Evolutionary conservation across 345 rosid species (phyloP).

Genomic region (Geranium brycei): DNA sequence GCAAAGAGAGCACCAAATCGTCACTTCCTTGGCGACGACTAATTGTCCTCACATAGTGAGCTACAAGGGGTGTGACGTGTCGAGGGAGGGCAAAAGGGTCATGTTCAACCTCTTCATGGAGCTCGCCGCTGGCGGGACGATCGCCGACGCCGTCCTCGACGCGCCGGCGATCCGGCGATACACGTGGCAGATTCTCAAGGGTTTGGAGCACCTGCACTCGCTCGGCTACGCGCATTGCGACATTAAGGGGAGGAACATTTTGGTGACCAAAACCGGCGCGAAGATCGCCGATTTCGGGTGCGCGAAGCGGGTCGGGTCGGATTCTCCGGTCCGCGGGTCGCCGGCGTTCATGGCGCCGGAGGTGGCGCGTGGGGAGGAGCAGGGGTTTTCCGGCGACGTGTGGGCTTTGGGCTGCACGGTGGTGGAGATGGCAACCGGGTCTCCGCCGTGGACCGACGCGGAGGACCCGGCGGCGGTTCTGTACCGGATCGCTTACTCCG

Average conservation of each 20-base stretch:
- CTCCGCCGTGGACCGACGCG: constrained; percentile 17
- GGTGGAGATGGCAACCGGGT: constrained; percentile 68
- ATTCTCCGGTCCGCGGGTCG: constrained; percentile 32
- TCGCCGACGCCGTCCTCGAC: constrained; percentile 25
- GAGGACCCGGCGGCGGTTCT: constrained; percentile 19
- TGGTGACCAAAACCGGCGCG: constrained; percentile 34
- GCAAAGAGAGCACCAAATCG: constrained; percentile 41
- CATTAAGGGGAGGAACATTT: constrained; percentile 52
- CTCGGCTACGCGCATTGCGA: constrained; percentile 65
- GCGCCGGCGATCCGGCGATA: constrained; percentile 29
- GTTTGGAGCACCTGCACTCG: constrained; percentile 46
- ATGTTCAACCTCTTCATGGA: constrained; percentile 60
- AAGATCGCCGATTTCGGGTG: constrained; percentile 74
- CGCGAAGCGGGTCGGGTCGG: constrained; percentile 30
- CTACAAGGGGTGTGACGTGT: constrained; percentile 46
- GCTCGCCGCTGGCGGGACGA: constrained; percentile 43
- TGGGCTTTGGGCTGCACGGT: constrained; percentile 77
- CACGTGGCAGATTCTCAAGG: constrained; percentile 43
- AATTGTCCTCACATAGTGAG: constrained; percentile 32
- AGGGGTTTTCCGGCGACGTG: constrained; percentile 44
- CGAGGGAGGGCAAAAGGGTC: constrained; percentile 16
- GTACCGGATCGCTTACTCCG: constrained; percentile 27
- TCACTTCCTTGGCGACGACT: constrained; percentile 32
- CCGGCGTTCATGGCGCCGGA: constrained; percentile 80
- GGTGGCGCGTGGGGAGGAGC: constrained; percentile 72